Conservation (phyloP, 805 yeast genomes). For the Zygosaccharomyces kombuchaensis region DNA sequence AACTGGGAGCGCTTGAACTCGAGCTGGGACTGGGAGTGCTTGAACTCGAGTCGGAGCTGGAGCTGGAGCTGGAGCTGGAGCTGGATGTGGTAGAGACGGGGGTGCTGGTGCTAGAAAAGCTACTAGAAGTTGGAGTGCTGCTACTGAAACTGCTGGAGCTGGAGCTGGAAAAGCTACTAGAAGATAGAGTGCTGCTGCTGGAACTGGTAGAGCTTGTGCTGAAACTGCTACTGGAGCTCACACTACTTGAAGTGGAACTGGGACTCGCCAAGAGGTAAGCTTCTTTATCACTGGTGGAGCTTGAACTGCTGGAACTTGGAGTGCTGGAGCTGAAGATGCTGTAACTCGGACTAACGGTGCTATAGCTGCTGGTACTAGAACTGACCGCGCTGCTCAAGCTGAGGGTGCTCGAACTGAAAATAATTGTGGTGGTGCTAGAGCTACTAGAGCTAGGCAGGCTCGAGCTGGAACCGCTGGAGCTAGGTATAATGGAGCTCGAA, state of each 20-base stretch:
- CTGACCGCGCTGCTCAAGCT: not conserved
- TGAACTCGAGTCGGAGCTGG: not conserved
- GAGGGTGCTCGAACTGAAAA: not conserved
- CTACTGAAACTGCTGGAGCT: conserved; percentile 1
- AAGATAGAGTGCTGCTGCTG: not conserved
- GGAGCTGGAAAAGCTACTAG: conserved; percentile 1
- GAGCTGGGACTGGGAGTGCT: too few species aligned
- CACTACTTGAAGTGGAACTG: conserved; percentile 2
- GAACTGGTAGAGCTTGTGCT: not conserved
- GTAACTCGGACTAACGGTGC: not conserved
- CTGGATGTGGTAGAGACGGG: conserved; percentile 3
- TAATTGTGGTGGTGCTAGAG: not conserved
- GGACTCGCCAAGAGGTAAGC: not conserved
- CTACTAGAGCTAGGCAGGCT: not conserved
- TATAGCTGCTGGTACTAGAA: conserved; percentile 2
- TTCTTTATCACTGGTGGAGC: not conserved
- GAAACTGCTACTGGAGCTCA: not conserved
- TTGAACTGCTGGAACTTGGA: conserved; percentile 1
- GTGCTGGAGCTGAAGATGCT: conserved; percentile 3
- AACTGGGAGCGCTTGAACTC: conserved; percentile 13
- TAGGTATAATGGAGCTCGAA: not conserved
- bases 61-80: not conserved
- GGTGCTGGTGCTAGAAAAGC: not conserved
- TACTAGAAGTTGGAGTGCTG: not conserved
- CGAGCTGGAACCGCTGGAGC: not conserved